Conservation (phyloP, 148 eudicot species). For the Rheum nobile region DNA sequence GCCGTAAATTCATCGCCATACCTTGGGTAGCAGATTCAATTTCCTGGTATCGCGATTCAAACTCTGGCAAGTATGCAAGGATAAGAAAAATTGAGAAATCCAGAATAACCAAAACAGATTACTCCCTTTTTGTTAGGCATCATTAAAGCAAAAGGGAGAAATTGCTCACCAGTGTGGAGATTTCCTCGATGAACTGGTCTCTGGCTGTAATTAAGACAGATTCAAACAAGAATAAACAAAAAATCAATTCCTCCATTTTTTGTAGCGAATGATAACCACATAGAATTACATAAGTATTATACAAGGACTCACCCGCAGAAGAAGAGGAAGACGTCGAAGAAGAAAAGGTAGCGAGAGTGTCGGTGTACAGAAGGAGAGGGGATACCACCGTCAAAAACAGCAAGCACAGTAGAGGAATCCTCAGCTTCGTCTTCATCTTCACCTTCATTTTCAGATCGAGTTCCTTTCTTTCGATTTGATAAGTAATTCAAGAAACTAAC, state of each 20-base stretch:
- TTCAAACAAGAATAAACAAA: background rate
- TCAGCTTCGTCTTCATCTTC: conserved; percentile 29
- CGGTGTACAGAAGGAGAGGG: conserved; percentile 69
- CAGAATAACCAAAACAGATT: background rate
- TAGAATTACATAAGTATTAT: background rate
- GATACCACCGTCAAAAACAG: conserved; percentile 64
- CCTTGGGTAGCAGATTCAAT: conserved; percentile 6
- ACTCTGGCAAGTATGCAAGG: background rate
- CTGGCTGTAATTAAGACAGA: conserved; percentile 16
- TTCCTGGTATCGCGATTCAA: background rate
- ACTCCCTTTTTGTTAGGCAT: background rate
- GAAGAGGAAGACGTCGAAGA: conserved; percentile 7
- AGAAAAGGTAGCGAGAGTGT: conserved; percentile 37
- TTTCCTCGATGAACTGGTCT: conserved; percentile 33
- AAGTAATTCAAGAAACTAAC: background rate
- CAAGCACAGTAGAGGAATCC: conserved; percentile 38
- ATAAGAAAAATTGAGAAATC: background rate
- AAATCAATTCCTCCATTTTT: background rate
- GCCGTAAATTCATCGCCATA: background rate
- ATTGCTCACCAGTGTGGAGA: conserved; percentile 48
- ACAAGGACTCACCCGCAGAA: background rate
- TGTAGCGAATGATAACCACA: background rate
- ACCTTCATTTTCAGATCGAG: conserved; percentile 13
- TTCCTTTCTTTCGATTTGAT: background rate
- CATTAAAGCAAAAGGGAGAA: background rate